Conservation (phyloP, 169 alveolate genomes). For the Eimeria sp. region DNA sequence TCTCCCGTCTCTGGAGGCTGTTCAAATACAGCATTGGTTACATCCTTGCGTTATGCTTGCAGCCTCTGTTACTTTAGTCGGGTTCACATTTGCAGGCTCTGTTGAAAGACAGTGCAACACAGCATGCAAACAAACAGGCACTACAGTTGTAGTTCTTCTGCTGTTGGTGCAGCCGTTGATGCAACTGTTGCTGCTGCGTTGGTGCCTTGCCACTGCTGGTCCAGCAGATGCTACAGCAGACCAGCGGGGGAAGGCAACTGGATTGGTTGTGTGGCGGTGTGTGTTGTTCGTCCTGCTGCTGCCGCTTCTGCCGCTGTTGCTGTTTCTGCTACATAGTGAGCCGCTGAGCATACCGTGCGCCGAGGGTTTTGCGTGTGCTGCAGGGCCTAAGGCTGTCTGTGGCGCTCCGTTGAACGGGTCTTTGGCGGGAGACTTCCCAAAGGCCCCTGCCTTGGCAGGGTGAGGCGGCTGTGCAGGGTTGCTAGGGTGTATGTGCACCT, state of each 20-base stretch:
- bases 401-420: constrained; percentile 45
- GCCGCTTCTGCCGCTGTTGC: background rate
- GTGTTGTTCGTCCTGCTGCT: background rate
- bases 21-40: too few species aligned
- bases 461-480: background rate
- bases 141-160: background rate
- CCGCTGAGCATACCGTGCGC: background rate
- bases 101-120: too few species aligned
- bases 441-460: background rate
- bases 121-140: too few species aligned
- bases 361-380: background rate
- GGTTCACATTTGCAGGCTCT: too few species aligned
- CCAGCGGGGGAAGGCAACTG: too few species aligned
- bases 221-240: too few species aligned
- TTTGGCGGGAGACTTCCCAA: constrained; percentile 28
- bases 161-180: background rate
- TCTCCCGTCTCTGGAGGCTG: background rate
- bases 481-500: background rate
- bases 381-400: constrained; percentile 50
- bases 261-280: too few species aligned
- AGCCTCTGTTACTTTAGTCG: too few species aligned
- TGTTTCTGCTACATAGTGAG: background rate
- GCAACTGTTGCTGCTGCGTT: background rate
- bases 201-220: too few species aligned
- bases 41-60: background rate